Evolutionary conservation across 2,329 filamentous ascomycete genomes (phyloP).

Genomic region (Triangularia verruculosa): DNA sequence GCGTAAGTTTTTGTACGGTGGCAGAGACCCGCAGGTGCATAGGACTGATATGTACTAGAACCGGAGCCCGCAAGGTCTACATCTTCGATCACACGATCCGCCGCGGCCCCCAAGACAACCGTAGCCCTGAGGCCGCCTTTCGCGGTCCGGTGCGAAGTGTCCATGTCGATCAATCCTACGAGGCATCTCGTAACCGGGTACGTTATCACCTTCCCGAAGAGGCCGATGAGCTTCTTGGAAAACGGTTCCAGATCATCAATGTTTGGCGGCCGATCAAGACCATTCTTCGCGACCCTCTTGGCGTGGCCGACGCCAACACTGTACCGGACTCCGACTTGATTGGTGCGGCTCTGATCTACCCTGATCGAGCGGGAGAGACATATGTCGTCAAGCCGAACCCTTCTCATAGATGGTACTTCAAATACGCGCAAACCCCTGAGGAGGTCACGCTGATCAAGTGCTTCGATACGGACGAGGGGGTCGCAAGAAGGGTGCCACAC

Average conservation of each 20-base stretch:
- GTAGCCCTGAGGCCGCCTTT: constrained; percentile 51
- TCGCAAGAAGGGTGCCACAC: constrained; percentile 33
- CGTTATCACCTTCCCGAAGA: constrained; percentile 41
- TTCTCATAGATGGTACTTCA: constrained; percentile 50
- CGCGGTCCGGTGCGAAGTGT: constrained; percentile 40
- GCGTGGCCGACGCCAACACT: constrained; percentile 39
- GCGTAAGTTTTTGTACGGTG: constrained; percentile 29
- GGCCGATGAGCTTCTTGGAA: constrained; percentile 28
- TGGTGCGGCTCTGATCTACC: constrained; percentile 37
- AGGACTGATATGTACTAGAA: constrained; percentile 23
- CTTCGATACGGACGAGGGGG: constrained; percentile 50
- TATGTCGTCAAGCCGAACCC: constrained; percentile 35
- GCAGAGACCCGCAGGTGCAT: not conserved
- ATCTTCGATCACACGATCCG: constrained; percentile 35
- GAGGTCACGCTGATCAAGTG: constrained; percentile 60
- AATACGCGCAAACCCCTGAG: constrained; percentile 48
- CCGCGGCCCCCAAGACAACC: constrained; percentile 26
- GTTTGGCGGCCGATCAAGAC: constrained; percentile 50
- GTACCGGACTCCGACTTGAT: constrained; percentile 41
- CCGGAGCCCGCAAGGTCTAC: constrained; percentile 30
- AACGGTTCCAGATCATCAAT: constrained; percentile 43
- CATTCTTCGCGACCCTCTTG: constrained; percentile 43
- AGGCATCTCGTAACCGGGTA: constrained; percentile 38
- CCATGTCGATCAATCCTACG: constrained; percentile 30
- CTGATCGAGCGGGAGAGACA: constrained; percentile 41